Evolutionary conservation across 2,329 filamentous ascomycete genomes (phyloP), one percentile per base, ranked within the genome.

Genomic region (Diaporthe citrichinensis): DNA sequence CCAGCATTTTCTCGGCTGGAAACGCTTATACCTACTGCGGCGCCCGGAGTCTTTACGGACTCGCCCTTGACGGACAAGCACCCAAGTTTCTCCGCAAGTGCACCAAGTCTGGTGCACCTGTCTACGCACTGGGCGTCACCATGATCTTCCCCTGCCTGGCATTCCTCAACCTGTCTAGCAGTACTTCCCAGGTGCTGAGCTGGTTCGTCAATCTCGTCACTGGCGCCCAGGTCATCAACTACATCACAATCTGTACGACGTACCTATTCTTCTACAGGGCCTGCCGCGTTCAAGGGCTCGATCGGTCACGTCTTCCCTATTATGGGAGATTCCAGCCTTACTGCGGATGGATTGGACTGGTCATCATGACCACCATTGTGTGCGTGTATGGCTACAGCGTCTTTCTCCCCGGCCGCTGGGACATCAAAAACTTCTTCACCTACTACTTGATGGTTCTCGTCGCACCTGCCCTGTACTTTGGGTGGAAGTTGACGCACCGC

Each of bases 401-500:
- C 0, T 77, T 77, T 15, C 69, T 76, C 28, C 76, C 74, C 0
- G 81, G 82, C 0, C 73, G 78, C 28, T 77, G 76, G 84, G 80
- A 81, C 39, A 78, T 83, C 5, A 81, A 79, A 10, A 78, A 78
- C 71, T 84, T 84, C 78, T 84, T 84, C 77, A 78, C 83, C 9
- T 88, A 89, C 83, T 92, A 91, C 81, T 88, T 88, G n/a, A 90
- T 91, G 88, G 84, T 89, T 76, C 81, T 91, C 17, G 80, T 92
- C 49, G 87, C 88, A 0, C 86, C 88, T 6, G 79, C 89, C 44
- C 83, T 90, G 41, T 93, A 89, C 80, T 72, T 88, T 20, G 86
- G 86, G 78, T 94, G 91, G 90, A 94, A 94, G 83, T 20, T 94
- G 0, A 28, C 91, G 81, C 90, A 92, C 84, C 85, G 85, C 74